Evolutionary conservation across 306 rosid genomes (phyloP).

Genomic region (Carpinus viminea): DNA sequence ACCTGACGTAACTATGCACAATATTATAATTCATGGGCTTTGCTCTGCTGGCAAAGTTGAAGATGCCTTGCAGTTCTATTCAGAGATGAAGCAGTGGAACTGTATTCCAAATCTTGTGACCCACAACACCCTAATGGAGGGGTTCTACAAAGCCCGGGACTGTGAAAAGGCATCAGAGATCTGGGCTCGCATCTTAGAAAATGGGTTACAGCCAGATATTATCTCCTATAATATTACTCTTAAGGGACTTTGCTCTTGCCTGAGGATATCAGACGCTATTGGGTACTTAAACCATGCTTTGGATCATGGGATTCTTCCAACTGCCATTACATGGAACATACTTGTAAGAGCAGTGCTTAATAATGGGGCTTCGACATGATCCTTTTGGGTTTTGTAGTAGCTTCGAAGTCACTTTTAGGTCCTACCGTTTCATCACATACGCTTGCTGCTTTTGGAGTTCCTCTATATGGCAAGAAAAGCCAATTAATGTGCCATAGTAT

Average conservation of each 20-base stretch:
- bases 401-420: slow-evolving; percentile 9
- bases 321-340: slow-evolving; percentile 80
- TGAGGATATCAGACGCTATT: slow-evolving; percentile 70
- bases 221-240: slow-evolving; percentile 79
- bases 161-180: slow-evolving; percentile 59
- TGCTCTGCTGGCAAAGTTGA: slow-evolving; percentile 70
- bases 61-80: slow-evolving; percentile 67
- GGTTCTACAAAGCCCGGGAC: slow-evolving; percentile 70
- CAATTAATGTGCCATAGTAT: neutral
- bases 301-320: slow-evolving; percentile 65
- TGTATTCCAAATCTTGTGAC: slow-evolving; percentile 72
- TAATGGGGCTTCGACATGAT: slow-evolving; percentile 35
- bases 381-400: slow-evolving; percentile 13
- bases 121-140: slow-evolving; percentile 87
- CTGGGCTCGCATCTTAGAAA: slow-evolving; percentile 57
- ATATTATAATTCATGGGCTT: slow-evolving; percentile 81
- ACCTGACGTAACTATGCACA: slow-evolving; percentile 71
- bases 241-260: slow-evolving; percentile 79
- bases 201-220: slow-evolving; percentile 71
- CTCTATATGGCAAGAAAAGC: neutral
- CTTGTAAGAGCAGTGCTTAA: slow-evolving; percentile 76
- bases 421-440: neutral
- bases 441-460: neutral
- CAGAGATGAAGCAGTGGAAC: slow-evolving; percentile 48
- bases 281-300: slow-evolving; percentile 62